Conservation (phyloP, 75 land plant genomes). For the Larix kaempferi region DNA sequence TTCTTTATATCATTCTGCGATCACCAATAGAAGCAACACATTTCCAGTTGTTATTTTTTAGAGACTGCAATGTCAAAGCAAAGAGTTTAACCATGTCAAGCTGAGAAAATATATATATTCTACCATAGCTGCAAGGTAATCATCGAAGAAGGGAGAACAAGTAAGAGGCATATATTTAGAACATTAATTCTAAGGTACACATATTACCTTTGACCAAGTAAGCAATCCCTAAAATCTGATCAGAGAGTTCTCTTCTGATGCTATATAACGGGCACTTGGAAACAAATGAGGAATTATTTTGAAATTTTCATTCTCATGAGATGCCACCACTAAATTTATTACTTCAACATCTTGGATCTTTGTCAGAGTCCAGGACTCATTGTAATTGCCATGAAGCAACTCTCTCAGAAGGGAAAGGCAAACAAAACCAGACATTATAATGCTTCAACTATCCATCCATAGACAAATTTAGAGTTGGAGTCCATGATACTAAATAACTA, state of each 20-base stretch:
- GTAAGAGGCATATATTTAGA: not conserved
- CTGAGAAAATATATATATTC: not conserved
- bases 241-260: not conserved
- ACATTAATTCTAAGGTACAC: not conserved
- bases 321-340: not conserved
- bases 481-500: not conserved
- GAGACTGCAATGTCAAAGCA: not conserved
- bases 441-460: not conserved
- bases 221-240: not conserved
- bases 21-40: not conserved
- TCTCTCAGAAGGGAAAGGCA: not conserved
- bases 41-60: not conserved
- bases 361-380: not conserved
- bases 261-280: not conserved
- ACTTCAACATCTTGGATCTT: not conserved
- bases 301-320: not conserved
- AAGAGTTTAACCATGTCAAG: not conserved
- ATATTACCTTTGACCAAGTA: not conserved
- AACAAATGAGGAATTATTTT: not conserved
- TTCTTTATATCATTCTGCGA: slow-evolving; percentile 91
- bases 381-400: not conserved
- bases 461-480: not conserved
- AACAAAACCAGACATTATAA: not conserved
- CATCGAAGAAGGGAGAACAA: not conserved
- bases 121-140: not conserved